Evolutionary conservation across 1,139 yeast genomes (phyloP), one percentile per base, ranked within the genome.

Genomic region (Saccharomyces hybrid): DNA sequence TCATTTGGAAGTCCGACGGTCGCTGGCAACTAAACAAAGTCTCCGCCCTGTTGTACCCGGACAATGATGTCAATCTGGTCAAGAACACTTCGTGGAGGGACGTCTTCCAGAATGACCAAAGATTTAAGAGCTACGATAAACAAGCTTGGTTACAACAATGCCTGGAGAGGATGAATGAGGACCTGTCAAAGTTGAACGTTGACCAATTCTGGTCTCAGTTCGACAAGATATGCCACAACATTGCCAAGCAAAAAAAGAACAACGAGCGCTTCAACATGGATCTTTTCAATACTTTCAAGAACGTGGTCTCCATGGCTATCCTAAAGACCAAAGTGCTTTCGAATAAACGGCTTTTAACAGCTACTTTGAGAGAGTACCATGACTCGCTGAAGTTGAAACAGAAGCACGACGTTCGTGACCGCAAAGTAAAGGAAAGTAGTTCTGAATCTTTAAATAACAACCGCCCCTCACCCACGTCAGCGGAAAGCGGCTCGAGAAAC

Each of bases 1-100:
- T 63, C 38, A 48, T 66, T 32, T 66, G 69, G 70, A 64, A 58
- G 50, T 58, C 67, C 2, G 63, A 60, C 11, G 64, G 64, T 2
- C 54, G 57, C n/a, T 67, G 68, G 68, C 57, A 62, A 19, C 38
- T 61, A 31, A 62, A 62, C 48, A 54, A 53, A 11, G 54, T 64
- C 1, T 57, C 65, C 31, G 55, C 64, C 6, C 53, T 57, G 4
- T 51, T 66, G 50, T 61, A 57, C 47, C 53, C 55, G 26, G 53
- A 52, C 51, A 48, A 48, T 51, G 28, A 28, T 51, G 47, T 26
- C 29, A 31, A 47, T 16, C 32, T 53, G 26, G 32, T 48, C 31
- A 9, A 42, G 47, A 26, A 49, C n/a, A 49, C 52, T 31, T 47
- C 38, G 24, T 51, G 58, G 50, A 49, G 46, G 12, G 31, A 44